phyloP scores from a whole-genome alignment of 768 basidiomycete species.

The Hericium rajendrae region DNA sequence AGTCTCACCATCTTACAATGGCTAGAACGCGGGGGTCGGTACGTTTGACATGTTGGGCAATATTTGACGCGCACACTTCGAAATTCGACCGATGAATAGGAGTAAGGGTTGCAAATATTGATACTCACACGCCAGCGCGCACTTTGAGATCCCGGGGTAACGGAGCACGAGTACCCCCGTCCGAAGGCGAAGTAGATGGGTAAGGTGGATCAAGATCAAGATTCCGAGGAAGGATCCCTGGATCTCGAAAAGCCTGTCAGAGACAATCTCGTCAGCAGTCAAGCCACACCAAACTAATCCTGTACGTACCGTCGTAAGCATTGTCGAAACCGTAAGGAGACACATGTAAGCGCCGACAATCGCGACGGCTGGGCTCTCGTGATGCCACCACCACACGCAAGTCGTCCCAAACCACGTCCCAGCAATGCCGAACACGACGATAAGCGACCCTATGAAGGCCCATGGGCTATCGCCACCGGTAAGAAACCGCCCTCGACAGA shows the following conservation, averaged over 20 bases:
- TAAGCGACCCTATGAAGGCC: conserved; percentile 65
- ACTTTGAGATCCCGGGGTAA: conserved; percentile 78
- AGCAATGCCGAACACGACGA: conserved; percentile 53
- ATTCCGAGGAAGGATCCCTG: conserved; percentile 83
- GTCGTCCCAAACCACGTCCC: conserved; percentile 86
- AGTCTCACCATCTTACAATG: conserved; percentile 84
- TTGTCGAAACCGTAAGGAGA: conserved; percentile 60
- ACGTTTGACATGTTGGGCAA: conserved; percentile 87
- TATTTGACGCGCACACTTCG: conserved; percentile 84
- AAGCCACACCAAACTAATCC: conserved; percentile 11
- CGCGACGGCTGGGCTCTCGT: conserved; percentile 64
- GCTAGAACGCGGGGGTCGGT: conserved; percentile 87
- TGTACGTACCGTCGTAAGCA: conserved; percentile 63
- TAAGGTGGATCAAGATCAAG: conserved; percentile 82
- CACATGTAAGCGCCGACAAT: conserved; percentile 53
- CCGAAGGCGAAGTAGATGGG: conserved; percentile 50
- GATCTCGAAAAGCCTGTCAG: conserved; percentile 63
- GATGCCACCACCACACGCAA: conserved; percentile 80
- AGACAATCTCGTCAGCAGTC: conserved; percentile 10
- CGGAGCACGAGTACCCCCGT: conserved; percentile 52
- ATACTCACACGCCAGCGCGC: conserved; percentile 61
- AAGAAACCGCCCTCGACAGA: conserved; percentile 59
- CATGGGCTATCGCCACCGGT: conserved; percentile 81
- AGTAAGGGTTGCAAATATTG: neutral
- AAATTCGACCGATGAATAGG: neutral